Evolutionary conservation across 805 yeast genomes (phyloP).

Genomic region (Saccharomycopsis sp.): DNA sequence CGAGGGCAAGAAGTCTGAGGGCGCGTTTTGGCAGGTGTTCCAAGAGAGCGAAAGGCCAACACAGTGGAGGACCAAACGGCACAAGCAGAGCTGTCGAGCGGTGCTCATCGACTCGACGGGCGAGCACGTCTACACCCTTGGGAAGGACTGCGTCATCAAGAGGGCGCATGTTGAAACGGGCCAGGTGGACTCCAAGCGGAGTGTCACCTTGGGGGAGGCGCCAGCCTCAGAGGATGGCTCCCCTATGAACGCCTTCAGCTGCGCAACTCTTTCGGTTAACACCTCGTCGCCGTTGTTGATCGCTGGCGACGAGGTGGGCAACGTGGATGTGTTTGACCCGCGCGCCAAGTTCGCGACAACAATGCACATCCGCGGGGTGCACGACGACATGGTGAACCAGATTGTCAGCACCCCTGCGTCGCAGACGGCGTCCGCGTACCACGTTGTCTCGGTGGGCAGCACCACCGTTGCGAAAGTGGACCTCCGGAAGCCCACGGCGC

Average conservation of each 20-base stretch:
- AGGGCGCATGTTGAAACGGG: slow-evolving; percentile 67
- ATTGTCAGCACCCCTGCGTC: slow-evolving; percentile 55
- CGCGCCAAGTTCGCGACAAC: slow-evolving; percentile 39
- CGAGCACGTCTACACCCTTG: slow-evolving; percentile 55
- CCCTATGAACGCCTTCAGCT: slow-evolving; percentile 19
- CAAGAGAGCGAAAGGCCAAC: slow-evolving; percentile 25
- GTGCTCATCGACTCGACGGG: slow-evolving; percentile 56
- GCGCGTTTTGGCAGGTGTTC: too few species aligned
- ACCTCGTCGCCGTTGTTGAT: slow-evolving; percentile 37
- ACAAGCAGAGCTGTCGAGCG: slow-evolving; percentile 79
- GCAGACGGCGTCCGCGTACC: slow-evolving; percentile 55
- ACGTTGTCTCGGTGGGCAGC: slow-evolving; percentile 71
- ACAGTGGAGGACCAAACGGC: slow-evolving; percentile 81
- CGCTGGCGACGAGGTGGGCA: slow-evolving; percentile 62
- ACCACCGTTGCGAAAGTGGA: slow-evolving; percentile 76
- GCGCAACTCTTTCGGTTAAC: slow-evolving; percentile 29
- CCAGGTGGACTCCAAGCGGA: slow-evolving; percentile 52
- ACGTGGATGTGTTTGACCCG: slow-evolving; percentile 54
- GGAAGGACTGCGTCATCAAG: slow-evolving; percentile 73
- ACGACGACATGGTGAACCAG: slow-evolving; percentile 71
- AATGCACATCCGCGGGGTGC: slow-evolving; percentile 38
- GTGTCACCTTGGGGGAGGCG: too few species aligned
- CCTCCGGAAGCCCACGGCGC: slow-evolving; percentile 59
- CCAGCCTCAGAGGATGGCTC: too few species aligned
- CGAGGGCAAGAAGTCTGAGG: slow-evolving; percentile 25